Base-by-base conservation (phyloP, 352 stramenopile genomes). In the Plasmopara halstedii region DNA sequence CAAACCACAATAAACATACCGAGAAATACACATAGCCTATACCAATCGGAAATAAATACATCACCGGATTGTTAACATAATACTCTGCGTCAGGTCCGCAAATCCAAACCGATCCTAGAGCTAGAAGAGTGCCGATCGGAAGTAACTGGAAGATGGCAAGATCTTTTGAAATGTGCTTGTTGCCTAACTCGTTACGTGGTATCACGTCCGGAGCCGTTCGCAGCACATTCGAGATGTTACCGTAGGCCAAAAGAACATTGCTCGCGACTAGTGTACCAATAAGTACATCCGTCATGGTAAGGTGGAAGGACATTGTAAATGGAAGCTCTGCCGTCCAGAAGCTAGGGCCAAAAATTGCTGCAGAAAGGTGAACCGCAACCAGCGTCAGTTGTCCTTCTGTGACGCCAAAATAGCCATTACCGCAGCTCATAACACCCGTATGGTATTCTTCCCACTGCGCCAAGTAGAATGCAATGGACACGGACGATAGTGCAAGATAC, bases 361-460 rank as follows among this genome's bases (percentile, higher is more conserved):
- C 73, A 15, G 58, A 7, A 26, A 94, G 51, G 43, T 90, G 82
- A 23, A 74, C 63, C 7, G 64, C 58, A 38, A 94, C 75, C 25
- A 94, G 67, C 22, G 70, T 77, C 25, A 94, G 64, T 49, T 94
- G 82, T 23, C 79, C 82, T 50, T 94, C 82, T 1, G 82, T 94
- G 25, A 94, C 82, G 48, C 82, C 82, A 44, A 78, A 91, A 42
- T 66, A 83, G 32, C 75, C 75, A 43, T 94, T 94, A 37, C 82
- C 82, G 49, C 82, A 94, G 69, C 71, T 91, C 82, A 93, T 93
- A 36, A 88, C 80, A 23, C 82, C 82, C 36, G 82, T 93, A 67
- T 93, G 82, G 61, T 93, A 93, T 63, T 93, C 82, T 42, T 93
- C 79, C 82, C 82, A 93, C 46, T 93, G 82, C 36, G 82, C 82